Evolutionary conservation across 352 stramenopile species (phyloP).

Genomic region (Lagenidium giganteum): DNA sequence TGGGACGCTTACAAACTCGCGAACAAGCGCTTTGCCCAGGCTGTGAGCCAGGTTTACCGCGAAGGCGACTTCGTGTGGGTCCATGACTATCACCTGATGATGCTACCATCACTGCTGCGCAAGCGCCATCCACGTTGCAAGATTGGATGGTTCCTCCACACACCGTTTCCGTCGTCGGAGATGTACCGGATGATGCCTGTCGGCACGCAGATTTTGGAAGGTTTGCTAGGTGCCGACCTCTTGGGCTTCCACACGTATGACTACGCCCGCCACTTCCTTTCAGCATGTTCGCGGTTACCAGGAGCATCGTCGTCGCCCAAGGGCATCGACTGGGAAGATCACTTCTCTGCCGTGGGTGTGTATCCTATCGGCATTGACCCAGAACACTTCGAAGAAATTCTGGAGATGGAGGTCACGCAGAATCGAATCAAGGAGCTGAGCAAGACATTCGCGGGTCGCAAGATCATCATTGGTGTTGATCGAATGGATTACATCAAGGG

Average conservation of each 20-base stretch:
- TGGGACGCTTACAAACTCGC: constrained; percentile 86
- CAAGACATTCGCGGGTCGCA: constrained; percentile 60
- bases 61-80: constrained; percentile 86
- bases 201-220: constrained; percentile 71
- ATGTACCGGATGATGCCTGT: constrained; percentile 85
- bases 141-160: constrained; percentile 88
- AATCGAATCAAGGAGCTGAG: constrained; percentile 54
- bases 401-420: constrained; percentile 40
- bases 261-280: constrained; percentile 82
- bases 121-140: constrained; percentile 63
- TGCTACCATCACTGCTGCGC: constrained; percentile 71
- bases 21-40: constrained; percentile 80
- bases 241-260: constrained; percentile 87
- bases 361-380: constrained; percentile 85
- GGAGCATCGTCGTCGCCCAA: constrained; percentile 72
- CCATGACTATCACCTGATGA: constrained; percentile 89
- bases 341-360: constrained; percentile 77
- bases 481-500: constrained; percentile 87
- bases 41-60: constrained; percentile 72
- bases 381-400: constrained; percentile 72
- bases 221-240: constrained; percentile 73
- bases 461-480: constrained; percentile 84
- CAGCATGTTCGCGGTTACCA: constrained; percentile 65
- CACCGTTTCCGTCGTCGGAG: constrained; percentile 78
- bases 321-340: constrained; percentile 73